Evolutionary conservation across 805 yeast genomes (phyloP).

Genomic region (Yarrowia sp.): DNA sequence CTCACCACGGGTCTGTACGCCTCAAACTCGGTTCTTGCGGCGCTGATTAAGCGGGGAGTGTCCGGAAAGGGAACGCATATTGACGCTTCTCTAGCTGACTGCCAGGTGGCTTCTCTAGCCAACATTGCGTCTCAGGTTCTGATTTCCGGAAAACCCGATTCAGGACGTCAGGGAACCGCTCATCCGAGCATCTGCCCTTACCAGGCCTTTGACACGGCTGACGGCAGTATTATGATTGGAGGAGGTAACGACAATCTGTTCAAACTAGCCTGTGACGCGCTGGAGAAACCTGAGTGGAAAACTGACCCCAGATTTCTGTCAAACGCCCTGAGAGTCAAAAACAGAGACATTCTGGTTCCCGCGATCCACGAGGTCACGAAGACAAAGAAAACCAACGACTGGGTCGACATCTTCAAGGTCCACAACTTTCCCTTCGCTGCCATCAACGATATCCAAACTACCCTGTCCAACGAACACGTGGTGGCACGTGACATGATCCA

Average conservation of each 20-base stretch:
- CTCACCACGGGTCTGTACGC: conserved; percentile 54
- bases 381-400: conserved; percentile 49
- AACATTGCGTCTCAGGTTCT: conserved; percentile 53
- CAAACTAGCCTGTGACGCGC: conserved; percentile 48
- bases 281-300: conserved; percentile 52
- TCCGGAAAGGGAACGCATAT: conserved; percentile 53
- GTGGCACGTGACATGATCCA: conserved; percentile 52
- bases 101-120: conserved; percentile 53
- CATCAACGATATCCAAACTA: conserved; percentile 51
- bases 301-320: conserved; percentile 49
- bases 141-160: conserved; percentile 52
- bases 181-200: conserved; percentile 55
- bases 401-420: conserved; percentile 50
- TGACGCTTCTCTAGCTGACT: conserved; percentile 52
- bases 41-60: conserved; percentile 48
- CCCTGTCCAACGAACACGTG: conserved; percentile 51
- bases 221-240: conserved; percentile 53
- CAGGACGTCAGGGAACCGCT: conserved; percentile 54
- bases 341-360: conserved; percentile 49
- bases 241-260: conserved; percentile 54
- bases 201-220: conserved; percentile 53
- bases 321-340: conserved; percentile 51
- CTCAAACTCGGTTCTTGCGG: conserved; percentile 52
- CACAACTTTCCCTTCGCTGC: conserved; percentile 53
- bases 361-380: conserved; percentile 48